These are phyloP conservation scores for Barbarea vulgaris DNA, from an alignment of 345 rosid species.

Conservation along the genomic window DNA sequence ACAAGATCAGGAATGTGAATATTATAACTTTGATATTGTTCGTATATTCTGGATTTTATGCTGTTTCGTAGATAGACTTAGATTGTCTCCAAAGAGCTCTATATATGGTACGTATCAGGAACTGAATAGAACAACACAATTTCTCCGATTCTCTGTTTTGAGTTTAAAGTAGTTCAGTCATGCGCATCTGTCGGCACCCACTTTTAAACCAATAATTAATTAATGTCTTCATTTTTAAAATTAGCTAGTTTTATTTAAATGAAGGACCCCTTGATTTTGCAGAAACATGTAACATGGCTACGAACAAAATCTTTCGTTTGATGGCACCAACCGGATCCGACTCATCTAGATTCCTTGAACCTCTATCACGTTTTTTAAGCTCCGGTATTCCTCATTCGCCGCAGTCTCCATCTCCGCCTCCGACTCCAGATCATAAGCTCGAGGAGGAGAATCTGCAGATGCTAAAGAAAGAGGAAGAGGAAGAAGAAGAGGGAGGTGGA, in stretches of 20 bases:
- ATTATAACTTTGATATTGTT: too few species aligned
- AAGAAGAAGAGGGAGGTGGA: slow-evolving; percentile 43
- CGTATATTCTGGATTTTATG: too few species aligned
- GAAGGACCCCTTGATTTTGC: too few species aligned
- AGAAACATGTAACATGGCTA: slow-evolving; percentile 19
- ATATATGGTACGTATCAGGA: too few species aligned
- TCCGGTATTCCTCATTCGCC: slow-evolving; percentile 18
- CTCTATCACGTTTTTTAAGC: slow-evolving; percentile 33
- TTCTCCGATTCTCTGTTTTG: too few species aligned
- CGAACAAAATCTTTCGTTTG: slow-evolving; percentile 26
- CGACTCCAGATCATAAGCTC: slow-evolving; percentile 7
- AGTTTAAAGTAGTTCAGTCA: not conserved
- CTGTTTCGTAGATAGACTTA: too few species aligned
- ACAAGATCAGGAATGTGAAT: too few species aligned
- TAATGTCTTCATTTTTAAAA: too few species aligned
- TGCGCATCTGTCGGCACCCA: not conserved
- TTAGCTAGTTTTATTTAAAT: too few species aligned
- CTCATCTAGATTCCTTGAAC: slow-evolving; percentile 20
- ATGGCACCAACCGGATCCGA: slow-evolving; percentile 26
- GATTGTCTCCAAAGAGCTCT: too few species aligned
- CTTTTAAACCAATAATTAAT: not conserved
- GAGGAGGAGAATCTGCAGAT: slow-evolving; percentile 32
- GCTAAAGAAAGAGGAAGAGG: slow-evolving; percentile 26
- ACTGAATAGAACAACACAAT: too few species aligned
- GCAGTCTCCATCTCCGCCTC: slow-evolving; percentile 17